Base-by-base conservation (phyloP, 2,329 filamentous ascomycete genomes). In the Hirsutella rhossiliensis region DNA sequence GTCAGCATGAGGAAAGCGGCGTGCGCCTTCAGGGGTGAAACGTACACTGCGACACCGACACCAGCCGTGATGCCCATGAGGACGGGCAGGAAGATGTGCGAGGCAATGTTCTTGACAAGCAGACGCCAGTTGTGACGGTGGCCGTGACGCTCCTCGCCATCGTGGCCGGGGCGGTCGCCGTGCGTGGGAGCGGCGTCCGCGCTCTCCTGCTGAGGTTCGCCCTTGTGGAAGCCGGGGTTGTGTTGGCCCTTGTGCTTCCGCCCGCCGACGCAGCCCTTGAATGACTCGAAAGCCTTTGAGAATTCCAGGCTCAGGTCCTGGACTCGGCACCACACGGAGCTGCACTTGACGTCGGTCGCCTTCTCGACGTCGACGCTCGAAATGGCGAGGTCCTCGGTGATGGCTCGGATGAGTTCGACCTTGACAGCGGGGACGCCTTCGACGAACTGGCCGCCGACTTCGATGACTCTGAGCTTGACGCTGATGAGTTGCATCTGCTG, bases 51-150 rank as follows among this genome's bases (percentile, higher is more conserved):
- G 49, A 82, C 78, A 28, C 72, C 70, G 44, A 86, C 72, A 55
- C 83, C 84, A 38, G 80, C 79, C 20, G 78, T 71, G 50, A 87
- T 71, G 46, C 84, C 84, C 50, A 86, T 71, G 43, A 83, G 63
- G 43, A 86, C 69, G 2, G 84, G 83, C 34, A 87, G 67, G 40
- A 87, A 59, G 38, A 87, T 72, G 48, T 81, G 76, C 32, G 77
- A 67, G 49, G 74, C 68, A 41, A 83, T 68, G 52, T 74, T 74
- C 54, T 69, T 68, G 40, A 78, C 50, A 23, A 78, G 61, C 47
- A 68, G 63, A 43, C 65, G 59, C 63, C 74, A 72, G 44, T 53
- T 40, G 39, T 48, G 52, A 15, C 43, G 43, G 19, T 45, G 42
- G 19, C 44, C 11, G 12, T 27, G 18, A 15, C 11, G 38, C 30